phyloP scores from a whole-genome alignment of 306 rosid genomes.

The Vicia sativa region DNA sequence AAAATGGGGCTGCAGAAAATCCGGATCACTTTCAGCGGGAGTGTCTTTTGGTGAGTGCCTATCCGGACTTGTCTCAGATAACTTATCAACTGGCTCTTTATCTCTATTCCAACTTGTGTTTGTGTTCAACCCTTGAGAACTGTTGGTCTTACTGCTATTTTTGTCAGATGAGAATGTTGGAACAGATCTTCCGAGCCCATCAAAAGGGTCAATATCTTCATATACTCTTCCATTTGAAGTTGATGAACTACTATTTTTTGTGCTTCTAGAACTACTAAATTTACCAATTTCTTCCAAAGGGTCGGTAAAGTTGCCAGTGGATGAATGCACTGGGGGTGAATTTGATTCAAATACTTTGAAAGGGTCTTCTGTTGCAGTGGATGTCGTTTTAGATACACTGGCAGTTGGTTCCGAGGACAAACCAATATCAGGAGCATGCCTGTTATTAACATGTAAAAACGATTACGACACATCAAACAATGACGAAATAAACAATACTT shows the following conservation, averaged over 20 bases:
- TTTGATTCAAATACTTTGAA: conserved; percentile 65
- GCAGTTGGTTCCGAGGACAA: conserved; percentile 66
- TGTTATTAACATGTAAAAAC: conserved; percentile 47
- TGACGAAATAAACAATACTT: conserved; percentile 28
- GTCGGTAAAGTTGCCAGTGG: conserved; percentile 58
- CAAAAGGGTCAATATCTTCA: conserved; percentile 86
- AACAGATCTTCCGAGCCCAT: conserved; percentile 77
- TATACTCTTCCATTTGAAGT: conserved; percentile 59
- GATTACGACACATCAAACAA: conserved; percentile 24
- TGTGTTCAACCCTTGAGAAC: conserved; percentile 54
- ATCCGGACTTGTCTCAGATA: conserved; percentile 62
- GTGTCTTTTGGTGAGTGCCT: conserved; percentile 58
- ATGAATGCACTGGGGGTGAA: conserved; percentile 44
- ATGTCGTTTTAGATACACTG: conserved; percentile 53
- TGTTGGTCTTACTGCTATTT: conserved; percentile 61
- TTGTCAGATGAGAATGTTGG: conserved; percentile 75
- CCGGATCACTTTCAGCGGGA: conserved; percentile 55
- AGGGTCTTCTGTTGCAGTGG: conserved; percentile 64
- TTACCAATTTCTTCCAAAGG: conserved; percentile 80
- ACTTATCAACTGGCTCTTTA: conserved; percentile 59
- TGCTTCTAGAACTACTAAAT: conserved; percentile 62
- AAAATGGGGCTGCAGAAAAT: conserved; percentile 61
- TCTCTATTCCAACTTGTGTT: conserved; percentile 51
- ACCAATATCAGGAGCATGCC: conserved; percentile 63
- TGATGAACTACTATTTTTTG: conserved; percentile 52